phyloP scores from a whole-genome alignment of 164 flowering plant species.

The Umbellularia californica region DNA sequence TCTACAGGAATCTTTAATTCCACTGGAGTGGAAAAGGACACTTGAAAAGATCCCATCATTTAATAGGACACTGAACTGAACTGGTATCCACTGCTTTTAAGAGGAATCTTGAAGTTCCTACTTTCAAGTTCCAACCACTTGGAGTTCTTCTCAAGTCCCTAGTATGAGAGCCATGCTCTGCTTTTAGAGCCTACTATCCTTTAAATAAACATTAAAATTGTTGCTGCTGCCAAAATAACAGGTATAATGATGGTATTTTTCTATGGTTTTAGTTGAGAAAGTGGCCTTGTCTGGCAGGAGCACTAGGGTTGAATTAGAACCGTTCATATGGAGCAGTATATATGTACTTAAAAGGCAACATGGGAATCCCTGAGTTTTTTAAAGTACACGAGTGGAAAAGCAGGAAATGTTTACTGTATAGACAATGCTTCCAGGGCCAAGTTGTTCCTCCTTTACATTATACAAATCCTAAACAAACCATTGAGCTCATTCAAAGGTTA shows the following conservation, averaged over 20 bases:
- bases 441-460: not conserved
- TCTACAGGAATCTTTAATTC: not conserved
- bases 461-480: slow-evolving; percentile 2
- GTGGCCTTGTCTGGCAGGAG: not conserved
- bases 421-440: not conserved
- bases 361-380: not conserved
- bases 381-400: not conserved
- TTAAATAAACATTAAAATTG: not conserved
- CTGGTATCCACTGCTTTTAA: not conserved
- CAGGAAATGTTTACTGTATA: not conserved
- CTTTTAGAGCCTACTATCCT: not conserved
- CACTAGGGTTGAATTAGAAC: not conserved
- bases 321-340: not conserved
- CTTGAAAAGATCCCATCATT: not conserved
- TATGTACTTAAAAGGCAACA: not conserved
- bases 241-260: too few relatives aligned
- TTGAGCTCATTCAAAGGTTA: not conserved
- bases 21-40: not conserved
- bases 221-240: not conserved
- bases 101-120: not conserved
- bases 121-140: too few relatives aligned
- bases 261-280: not conserved
- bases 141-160: not conserved
- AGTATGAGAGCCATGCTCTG: not conserved
- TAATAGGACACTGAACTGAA: not conserved